Evolutionary conservation across 768 basidiomycete genomes (phyloP).

Genomic region (Tylopilus felleus): DNA sequence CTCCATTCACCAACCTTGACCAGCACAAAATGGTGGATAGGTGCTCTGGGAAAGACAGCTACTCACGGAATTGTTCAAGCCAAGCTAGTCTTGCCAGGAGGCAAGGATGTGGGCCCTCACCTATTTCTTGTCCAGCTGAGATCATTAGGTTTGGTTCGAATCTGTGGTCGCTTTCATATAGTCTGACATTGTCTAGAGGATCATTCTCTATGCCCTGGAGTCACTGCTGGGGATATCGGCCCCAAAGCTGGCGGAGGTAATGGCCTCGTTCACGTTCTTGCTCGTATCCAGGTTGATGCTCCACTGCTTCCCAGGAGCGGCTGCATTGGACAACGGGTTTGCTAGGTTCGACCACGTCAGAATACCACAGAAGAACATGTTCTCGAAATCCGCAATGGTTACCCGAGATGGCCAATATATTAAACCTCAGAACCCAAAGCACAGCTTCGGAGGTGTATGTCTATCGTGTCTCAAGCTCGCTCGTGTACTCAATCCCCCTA

Average conservation of each 20-base stretch:
- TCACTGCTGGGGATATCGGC: constrained; percentile 66
- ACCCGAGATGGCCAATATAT: constrained; percentile 63
- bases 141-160: constrained; percentile 44
- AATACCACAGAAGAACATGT: constrained; percentile 69
- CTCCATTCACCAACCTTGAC: constrained; percentile 74
- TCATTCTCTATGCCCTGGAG: constrained; percentile 57
- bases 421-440: constrained; percentile 66
- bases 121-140: constrained; percentile 72
- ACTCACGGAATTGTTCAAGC: constrained; percentile 79
- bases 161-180: not conserved
- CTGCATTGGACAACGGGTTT: constrained; percentile 63
- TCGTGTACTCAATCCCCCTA: not conserved
- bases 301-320: constrained; percentile 39
- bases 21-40: constrained; percentile 83
- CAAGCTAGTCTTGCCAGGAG: constrained; percentile 60
- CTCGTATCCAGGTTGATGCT: not conserved
- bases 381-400: constrained; percentile 69
- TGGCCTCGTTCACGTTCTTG: not conserved
- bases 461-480: not conserved
- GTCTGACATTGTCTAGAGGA: constrained; percentile 41
- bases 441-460: constrained; percentile 73
- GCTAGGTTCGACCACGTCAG: constrained; percentile 62
- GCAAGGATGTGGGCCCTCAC: constrained; percentile 65
- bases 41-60: constrained; percentile 65
- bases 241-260: constrained; percentile 35